A percentile compares a stretch with the other conserved stretches of the same genome.
Evolutionary conservation across 1,139 yeast genomes (phyloP).

Genomic region (Arxiozyma slooffiae): DNA sequence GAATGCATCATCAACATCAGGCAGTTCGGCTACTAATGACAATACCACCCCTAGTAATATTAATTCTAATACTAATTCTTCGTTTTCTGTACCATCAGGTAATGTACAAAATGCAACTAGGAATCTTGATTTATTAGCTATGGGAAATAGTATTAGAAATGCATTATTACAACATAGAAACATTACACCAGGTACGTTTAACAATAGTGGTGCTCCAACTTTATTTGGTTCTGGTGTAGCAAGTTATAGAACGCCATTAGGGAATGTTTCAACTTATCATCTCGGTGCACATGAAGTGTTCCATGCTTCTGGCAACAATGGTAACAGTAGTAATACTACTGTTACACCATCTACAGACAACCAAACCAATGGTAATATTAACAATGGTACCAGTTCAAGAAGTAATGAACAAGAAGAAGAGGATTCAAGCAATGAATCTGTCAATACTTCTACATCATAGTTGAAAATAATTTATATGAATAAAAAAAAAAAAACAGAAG

Average conservation of each 20-base stretch:
- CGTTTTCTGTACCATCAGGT: constrained; percentile 2
- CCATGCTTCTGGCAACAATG: background rate
- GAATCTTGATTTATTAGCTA: constrained; percentile 1
- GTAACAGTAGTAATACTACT: background rate
- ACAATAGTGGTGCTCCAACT: constrained; percentile 3
- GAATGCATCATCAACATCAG: background rate
- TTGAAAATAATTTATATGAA: background rate
- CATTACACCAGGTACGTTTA: background rate
- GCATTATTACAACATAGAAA: constrained; percentile 3
- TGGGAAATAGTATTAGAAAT: constrained; percentile 6
- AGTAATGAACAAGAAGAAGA: background rate
- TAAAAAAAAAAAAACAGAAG: background rate
- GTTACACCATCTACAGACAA: background rate
- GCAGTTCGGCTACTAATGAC: background rate
- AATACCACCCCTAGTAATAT: background rate
- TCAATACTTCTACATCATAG: background rate
- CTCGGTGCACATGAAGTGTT: constrained; percentile 5
- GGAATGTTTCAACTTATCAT: constrained; percentile 14
- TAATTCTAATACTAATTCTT: background rate
- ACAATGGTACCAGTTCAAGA: background rate
- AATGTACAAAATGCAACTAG: background rate
- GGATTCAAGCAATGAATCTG: background rate
- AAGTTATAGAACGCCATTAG: constrained; percentile 19
- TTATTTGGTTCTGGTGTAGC: constrained; percentile 22
- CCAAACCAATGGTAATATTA: background rate